Percentiles rank a stretch among this genome's conserved stretches.
phyloP scores from a whole-genome alignment of 768 basidiomycete species.

The Jaapia argillacea region DNA sequence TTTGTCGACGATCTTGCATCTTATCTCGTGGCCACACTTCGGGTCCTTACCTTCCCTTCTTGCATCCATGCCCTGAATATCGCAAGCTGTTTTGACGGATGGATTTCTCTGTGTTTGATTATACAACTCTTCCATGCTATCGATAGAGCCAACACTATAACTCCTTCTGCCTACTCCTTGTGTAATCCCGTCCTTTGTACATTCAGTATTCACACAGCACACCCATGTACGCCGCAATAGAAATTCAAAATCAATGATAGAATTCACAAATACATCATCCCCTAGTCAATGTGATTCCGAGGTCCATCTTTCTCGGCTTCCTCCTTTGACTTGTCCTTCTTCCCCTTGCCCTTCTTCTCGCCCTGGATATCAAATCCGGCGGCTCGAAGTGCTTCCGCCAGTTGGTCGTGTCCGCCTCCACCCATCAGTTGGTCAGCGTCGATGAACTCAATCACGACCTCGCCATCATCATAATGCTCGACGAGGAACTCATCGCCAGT shows the following conservation, averaged over 20 bases:
- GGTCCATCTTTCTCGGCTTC: background rate
- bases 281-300: background rate
- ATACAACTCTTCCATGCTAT: too few relatives aligned
- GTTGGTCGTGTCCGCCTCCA: slow-evolving; percentile 22
- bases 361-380: slow-evolving; percentile 41
- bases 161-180: background rate
- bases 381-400: slow-evolving; percentile 41
- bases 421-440: slow-evolving; percentile 9
- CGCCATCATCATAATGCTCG: slow-evolving; percentile 11
- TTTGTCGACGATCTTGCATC: too few relatives aligned
- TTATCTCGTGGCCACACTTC: too few relatives aligned
- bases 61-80: too few relatives aligned
- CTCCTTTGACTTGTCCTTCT: slow-evolving; percentile 15
- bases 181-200: slow-evolving; percentile 2
- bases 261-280: background rate
- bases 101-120: too few relatives aligned
- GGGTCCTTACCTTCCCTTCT: too few relatives aligned
- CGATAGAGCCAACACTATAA: background rate
- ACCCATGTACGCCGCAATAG: background rate
- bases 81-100: too few relatives aligned
- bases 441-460: slow-evolving; percentile 14
- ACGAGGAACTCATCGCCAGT: slow-evolving; percentile 6
- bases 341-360: slow-evolving; percentile 16
- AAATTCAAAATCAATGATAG: background rate
- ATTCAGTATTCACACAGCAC: background rate